These are phyloP conservation scores for Globisporangium nodosum DNA, from an alignment of 352 stramenopile genomes.

Conservation along the genomic window DNA sequence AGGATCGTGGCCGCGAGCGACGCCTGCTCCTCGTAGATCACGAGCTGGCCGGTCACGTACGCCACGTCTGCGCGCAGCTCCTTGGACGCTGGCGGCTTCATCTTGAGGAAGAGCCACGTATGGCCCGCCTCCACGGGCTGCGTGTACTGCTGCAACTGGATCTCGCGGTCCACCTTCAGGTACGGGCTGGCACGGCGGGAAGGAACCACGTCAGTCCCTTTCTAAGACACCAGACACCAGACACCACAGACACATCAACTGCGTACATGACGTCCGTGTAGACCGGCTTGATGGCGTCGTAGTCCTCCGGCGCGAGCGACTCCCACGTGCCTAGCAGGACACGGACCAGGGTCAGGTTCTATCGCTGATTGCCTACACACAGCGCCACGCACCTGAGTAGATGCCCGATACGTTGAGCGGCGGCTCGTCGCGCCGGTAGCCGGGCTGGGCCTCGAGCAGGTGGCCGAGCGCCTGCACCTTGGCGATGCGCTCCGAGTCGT, in stretches of 20 bases:
- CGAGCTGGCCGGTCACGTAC: conserved; percentile 75
- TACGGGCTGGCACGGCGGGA: conserved; percentile 38
- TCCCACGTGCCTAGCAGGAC: conserved; percentile 38
- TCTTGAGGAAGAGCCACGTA: conserved; percentile 79
- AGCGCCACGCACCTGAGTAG: conserved; percentile 43
- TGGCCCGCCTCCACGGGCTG: conserved; percentile 65
- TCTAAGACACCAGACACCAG: conserved; percentile 6
- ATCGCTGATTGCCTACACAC: neutral
- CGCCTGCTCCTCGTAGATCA: conserved; percentile 80
- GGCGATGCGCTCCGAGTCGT: conserved; percentile 52
- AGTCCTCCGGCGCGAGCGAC: conserved; percentile 49
- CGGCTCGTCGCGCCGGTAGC: conserved; percentile 32
- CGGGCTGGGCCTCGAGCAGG: conserved; percentile 36
- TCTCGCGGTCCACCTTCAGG: conserved; percentile 63
- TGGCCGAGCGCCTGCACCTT: conserved; percentile 47
- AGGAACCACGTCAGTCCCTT: conserved; percentile 1
- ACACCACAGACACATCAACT: neutral
- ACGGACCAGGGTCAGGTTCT: too few species aligned
- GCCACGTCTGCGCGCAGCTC: conserved; percentile 62
- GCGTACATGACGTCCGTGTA: conserved; percentile 65
- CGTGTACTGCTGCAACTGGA: conserved; percentile 73
- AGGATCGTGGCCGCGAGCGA: conserved; percentile 76
- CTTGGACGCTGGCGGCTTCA: conserved; percentile 65
- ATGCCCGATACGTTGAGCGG: conserved; percentile 75
- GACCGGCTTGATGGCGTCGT: conserved; percentile 45